phyloP scores from a whole-genome alignment of 495 filamentous ascomycete genomes.

The Aspergillus nanangensis region DNA sequence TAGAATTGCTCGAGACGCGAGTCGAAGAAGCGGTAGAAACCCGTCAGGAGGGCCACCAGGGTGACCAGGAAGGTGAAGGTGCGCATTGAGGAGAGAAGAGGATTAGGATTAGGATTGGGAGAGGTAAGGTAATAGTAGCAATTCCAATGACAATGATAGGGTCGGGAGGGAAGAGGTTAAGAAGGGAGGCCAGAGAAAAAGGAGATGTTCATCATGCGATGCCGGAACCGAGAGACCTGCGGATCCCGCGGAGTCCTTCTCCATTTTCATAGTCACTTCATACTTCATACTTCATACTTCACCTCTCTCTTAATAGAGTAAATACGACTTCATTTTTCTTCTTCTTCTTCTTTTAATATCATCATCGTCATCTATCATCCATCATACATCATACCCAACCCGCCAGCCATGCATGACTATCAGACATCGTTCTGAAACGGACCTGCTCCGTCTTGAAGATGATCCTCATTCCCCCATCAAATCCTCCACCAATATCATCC shows the following conservation, averaged over 20 bases:
- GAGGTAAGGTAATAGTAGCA: too few relatives aligned
- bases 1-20: constrained; percentile 69
- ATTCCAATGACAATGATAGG: too few relatives aligned
- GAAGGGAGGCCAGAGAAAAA: background rate
- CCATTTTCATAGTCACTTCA: constrained; percentile 2
- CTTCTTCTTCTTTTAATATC: background rate
- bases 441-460: background rate
- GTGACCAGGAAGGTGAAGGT: constrained; percentile 54
- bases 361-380: background rate
- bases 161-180: too few relatives aligned
- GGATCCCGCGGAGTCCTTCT: too few relatives aligned
- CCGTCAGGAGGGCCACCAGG: constrained; percentile 54
- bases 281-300: background rate
- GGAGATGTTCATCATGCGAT: background rate
- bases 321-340: background rate
- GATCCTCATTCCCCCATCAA: constrained; percentile 7
- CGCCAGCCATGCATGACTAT: background rate
- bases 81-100: constrained; percentile 17
- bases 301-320: too few relatives aligned
- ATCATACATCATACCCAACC: background rate
- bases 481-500: constrained; percentile 12
- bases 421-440: background rate
- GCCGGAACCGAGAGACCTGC: too few relatives aligned
- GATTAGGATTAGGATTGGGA: background rate
- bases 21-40: constrained; percentile 60